phyloP scores from a whole-genome alignment of 108 stramenopile species.

The Aurantiochytrium sp. region DNA sequence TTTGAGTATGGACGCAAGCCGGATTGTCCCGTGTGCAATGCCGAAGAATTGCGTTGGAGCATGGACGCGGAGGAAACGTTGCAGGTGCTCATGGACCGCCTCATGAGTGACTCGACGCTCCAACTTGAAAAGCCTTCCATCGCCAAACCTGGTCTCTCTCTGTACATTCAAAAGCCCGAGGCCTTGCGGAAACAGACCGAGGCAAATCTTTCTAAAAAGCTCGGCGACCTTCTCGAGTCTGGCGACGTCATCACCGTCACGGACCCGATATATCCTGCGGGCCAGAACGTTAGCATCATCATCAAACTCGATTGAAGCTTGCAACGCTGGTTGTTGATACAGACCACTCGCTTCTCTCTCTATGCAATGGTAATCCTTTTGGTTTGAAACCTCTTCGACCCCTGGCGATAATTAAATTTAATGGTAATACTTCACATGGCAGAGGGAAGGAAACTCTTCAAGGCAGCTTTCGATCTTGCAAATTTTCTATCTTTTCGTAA shows the following conservation, averaged over 20 bases:
- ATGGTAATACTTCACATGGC: too few species aligned
- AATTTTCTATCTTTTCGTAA: too few species aligned
- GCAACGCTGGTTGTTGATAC: too few species aligned
- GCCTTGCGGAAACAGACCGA: constrained; percentile 72
- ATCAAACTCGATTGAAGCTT: not conserved
- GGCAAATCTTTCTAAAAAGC: constrained; percentile 71
- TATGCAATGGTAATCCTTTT: too few species aligned
- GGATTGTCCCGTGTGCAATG: constrained; percentile 78
- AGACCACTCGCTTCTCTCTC: too few species aligned
- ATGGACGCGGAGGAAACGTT: constrained; percentile 51
- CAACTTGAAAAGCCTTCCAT: constrained; percentile 76
- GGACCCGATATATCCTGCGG: constrained; percentile 60
- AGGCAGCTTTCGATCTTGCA: too few species aligned
- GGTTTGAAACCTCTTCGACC: too few species aligned
- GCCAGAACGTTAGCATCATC: not conserved
- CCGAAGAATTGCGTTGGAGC: constrained; percentile 50
- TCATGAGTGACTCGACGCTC: constrained; percentile 59
- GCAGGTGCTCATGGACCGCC: constrained; percentile 61
- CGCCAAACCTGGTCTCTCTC: constrained; percentile 56
- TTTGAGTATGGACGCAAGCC: constrained; percentile 75
- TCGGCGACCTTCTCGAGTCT: constrained; percentile 65
- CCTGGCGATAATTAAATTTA: too few species aligned
- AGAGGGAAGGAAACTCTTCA: too few species aligned
- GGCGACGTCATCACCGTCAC: constrained; percentile 83
- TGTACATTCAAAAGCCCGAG: constrained; percentile 87